Percentiles rank a stretch among this genome's conserved stretches.
phyloP scores from a whole-genome alignment of 345 rosid genomes.

The Acer negundo region DNA sequence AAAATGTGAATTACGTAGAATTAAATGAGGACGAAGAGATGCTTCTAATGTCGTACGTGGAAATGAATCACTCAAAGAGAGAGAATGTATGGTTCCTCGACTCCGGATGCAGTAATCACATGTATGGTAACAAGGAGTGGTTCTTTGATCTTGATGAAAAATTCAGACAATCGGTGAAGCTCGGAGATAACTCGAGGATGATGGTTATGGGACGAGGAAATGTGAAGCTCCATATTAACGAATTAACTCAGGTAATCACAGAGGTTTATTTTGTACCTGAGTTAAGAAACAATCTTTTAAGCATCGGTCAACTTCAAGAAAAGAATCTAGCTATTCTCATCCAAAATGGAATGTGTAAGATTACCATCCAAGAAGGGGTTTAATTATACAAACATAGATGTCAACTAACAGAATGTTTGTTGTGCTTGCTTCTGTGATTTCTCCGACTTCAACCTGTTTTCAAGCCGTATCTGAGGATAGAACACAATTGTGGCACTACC shows the following conservation, averaged over 20 bases:
- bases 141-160: not conserved
- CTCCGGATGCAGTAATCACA: not conserved
- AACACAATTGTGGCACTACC: not conserved
- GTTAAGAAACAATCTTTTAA: no score
- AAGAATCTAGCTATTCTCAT: not conserved
- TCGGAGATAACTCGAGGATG: not conserved
- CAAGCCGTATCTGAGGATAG: not conserved
- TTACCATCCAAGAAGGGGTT: not conserved
- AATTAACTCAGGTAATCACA: not conserved
- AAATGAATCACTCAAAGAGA: no score
- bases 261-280: not conserved
- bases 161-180: not conserved
- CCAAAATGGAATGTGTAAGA: not conserved
- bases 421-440: not conserved
- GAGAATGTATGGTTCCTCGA: not conserved
- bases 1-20: not conserved
- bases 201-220: not conserved
- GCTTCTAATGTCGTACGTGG: not conserved
- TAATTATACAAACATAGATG: not conserved
- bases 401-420: not conserved
- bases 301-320: not conserved
- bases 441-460: not conserved
- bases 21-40: not conserved
- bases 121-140: not conserved
- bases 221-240: not conserved